Evolutionary conservation across 1,284 basidiomycete genomes (phyloP).

Genomic region (Moesziomyces globuligerus): DNA sequence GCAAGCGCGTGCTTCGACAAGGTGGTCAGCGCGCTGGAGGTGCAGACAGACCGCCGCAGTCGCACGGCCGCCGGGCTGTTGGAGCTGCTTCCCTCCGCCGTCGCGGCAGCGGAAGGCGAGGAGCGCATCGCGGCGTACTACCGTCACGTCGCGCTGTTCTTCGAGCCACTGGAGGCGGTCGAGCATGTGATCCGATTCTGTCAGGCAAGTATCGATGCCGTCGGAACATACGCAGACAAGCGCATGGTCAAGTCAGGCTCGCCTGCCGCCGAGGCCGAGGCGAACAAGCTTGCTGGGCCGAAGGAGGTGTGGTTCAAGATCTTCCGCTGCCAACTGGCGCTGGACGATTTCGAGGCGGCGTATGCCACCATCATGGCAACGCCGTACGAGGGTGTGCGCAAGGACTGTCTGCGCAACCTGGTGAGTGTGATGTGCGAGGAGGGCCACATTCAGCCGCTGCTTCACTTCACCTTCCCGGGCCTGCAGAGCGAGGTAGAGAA

Average conservation of each 20-base stretch:
- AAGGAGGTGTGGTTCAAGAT: constrained; percentile 53
- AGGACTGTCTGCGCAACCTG: constrained; percentile 93
- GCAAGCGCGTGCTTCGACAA: constrained; percentile 36
- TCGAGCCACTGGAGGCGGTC: constrained; percentile 47
- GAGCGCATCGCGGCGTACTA: constrained; percentile 38
- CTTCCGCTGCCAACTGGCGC: constrained; percentile 57
- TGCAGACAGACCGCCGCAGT: constrained; percentile 1
- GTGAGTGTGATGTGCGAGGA: constrained; percentile 95
- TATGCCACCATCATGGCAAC: constrained; percentile 55
- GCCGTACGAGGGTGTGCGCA: constrained; percentile 76
- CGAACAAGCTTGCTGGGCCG: constrained; percentile 7
- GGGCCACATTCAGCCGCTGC: constrained; percentile 79
- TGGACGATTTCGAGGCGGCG: constrained; percentile 53
- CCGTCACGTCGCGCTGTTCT: constrained; percentile 43
- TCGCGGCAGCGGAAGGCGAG: constrained; percentile 19
- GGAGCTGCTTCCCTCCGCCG: constrained; percentile 31
- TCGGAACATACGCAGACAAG: constrained; percentile 32
- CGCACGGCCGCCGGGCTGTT: constrained; percentile 29
- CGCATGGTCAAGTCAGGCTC: constrained; percentile 1
- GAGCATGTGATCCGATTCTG: constrained; percentile 45
- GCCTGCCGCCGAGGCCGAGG: constrained; percentile 10
- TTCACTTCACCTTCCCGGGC: constrained; percentile 85
- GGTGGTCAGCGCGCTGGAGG: constrained; percentile 37
- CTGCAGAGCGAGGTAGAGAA: constrained; percentile 88
- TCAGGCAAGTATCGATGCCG: constrained; percentile 45